Evolutionary conservation across 257 asterid genomes (phyloP).

Genomic region (Paulownia fortunei): DNA sequence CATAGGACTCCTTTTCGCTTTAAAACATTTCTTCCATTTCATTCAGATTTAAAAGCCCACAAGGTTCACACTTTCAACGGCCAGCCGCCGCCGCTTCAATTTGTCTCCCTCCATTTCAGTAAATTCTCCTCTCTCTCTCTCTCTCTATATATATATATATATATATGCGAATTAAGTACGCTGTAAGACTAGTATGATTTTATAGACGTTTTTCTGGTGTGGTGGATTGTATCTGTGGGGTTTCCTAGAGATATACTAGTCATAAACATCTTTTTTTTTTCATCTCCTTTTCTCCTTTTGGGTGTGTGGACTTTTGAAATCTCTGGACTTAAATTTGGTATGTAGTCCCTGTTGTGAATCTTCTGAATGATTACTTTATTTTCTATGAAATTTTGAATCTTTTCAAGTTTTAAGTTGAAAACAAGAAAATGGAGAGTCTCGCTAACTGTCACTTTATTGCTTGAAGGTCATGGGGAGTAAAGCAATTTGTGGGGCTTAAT

Average conservation of each 20-base stretch:
- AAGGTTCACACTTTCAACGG: constrained; percentile 20
- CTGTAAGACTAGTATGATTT: constrained; percentile 17
- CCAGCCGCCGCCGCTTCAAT: constrained; percentile 25
- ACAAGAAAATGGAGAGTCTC: constrained; percentile 2
- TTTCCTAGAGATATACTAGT: too few relatives aligned
- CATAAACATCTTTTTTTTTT: not conserved
- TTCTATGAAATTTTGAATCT: constrained; percentile 5
- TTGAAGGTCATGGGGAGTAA: constrained; percentile 31
- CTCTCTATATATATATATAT: not conserved
- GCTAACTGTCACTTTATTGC: constrained; percentile 50
- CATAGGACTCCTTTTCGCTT: too few relatives aligned
- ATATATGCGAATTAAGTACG: not conserved
- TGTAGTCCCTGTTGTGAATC: constrained; percentile 19
- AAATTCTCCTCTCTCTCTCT: constrained; percentile 25
- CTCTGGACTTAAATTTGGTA: constrained; percentile 35
- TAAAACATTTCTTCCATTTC: too few relatives aligned
- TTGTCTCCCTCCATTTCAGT: constrained; percentile 4
- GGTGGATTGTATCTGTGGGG: constrained; percentile 2
- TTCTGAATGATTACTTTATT: constrained; percentile 11
- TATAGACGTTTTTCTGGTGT: constrained; percentile 14
- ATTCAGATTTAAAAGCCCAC: not conserved
- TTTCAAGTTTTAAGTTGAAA: constrained; percentile 34
- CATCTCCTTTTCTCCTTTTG: constrained; percentile 8
- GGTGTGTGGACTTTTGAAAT: constrained; percentile 21
- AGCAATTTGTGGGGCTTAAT: constrained; percentile 27